Conservation (phyloP, 2,329 filamentous ascomycete species). For the Drechslerella dactyloides region DNA sequence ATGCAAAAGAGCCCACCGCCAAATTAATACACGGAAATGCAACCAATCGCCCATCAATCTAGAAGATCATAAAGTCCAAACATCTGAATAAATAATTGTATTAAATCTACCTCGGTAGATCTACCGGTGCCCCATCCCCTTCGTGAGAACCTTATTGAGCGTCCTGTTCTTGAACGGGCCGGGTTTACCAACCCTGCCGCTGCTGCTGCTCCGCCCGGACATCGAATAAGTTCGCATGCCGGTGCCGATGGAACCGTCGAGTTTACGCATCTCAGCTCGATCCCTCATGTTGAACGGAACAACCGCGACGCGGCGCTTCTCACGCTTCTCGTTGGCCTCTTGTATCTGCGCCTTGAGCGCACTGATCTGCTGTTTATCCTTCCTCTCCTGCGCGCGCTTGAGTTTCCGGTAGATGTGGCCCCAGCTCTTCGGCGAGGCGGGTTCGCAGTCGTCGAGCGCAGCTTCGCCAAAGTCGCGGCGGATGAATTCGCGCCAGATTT, state of each 20-base stretch:
- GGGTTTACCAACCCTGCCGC: background rate
- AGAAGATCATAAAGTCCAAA: no score
- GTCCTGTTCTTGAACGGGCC: constrained; percentile 31
- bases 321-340: constrained; percentile 21
- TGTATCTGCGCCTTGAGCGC: constrained; percentile 30
- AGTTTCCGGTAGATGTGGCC: constrained; percentile 71
- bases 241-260: constrained; percentile 15
- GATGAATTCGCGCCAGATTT: constrained; percentile 82
- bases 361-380: constrained; percentile 26
- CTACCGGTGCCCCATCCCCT: constrained; percentile 18
- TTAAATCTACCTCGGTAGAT: background rate
- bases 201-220: no score
- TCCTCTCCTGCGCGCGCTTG: constrained; percentile 56
- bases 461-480: constrained; percentile 75
- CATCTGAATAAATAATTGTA: no score
- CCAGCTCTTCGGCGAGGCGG: constrained; percentile 75
- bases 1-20: no score
- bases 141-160: constrained; percentile 32
- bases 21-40: no score
- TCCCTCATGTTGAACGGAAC: constrained; percentile 17
- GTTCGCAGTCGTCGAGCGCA: constrained; percentile 67
- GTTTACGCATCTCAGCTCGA: constrained; percentile 9
- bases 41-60: no score
- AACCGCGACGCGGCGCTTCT: constrained; percentile 29
- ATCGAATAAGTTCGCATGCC: background rate